Percentiles rank a stretch among this genome's conserved stretches.
phyloP scores from a whole-genome alignment of 768 basidiomycete species.

The Amanita subjunquillea region DNA sequence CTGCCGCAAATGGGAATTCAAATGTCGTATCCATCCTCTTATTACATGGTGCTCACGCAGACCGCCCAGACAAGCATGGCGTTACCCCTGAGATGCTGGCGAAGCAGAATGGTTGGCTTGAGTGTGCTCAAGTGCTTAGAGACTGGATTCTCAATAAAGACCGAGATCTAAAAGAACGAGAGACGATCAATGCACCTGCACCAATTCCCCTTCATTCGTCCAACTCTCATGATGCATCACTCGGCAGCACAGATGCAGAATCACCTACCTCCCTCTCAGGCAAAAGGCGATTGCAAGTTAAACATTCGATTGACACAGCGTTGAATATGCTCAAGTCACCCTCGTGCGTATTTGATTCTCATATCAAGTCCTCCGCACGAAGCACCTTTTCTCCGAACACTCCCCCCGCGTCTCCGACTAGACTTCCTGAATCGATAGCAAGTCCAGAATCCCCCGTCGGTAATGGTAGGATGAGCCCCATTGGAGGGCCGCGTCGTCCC shows the following conservation, averaged over 20 bases:
- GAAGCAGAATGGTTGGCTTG: constrained; percentile 66
- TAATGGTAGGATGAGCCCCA: constrained; percentile 17
- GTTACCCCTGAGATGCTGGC: constrained; percentile 82
- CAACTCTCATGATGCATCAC: neutral
- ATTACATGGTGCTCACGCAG: constrained; percentile 72
- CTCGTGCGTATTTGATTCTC: constrained; percentile 4
- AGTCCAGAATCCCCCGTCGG: constrained; percentile 22
- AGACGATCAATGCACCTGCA: constrained; percentile 16
- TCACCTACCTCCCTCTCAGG: constrained; percentile 19
- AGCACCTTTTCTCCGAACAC: constrained; percentile 16
- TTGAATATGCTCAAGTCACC: constrained; percentile 40
- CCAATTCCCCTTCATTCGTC: neutral
- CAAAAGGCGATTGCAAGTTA: constrained; percentile 53
- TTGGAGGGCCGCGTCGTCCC: constrained; percentile 44
- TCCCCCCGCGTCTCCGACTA: constrained; percentile 31
- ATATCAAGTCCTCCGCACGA: constrained; percentile 1
- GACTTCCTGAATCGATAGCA: constrained; percentile 31
- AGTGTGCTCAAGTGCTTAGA: constrained; percentile 66
- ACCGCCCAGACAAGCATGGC: constrained; percentile 84
- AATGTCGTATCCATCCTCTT: constrained; percentile 71
- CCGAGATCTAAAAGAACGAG: constrained; percentile 47
- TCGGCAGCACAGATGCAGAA: constrained; percentile 13
- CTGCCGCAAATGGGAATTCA: constrained; percentile 88
- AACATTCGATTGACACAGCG: constrained; percentile 71
- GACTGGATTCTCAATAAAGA: constrained; percentile 58